Evolutionary conservation across 73 alveolate genomes (phyloP).

Genomic region (Paramecium tetraurelia): DNA sequence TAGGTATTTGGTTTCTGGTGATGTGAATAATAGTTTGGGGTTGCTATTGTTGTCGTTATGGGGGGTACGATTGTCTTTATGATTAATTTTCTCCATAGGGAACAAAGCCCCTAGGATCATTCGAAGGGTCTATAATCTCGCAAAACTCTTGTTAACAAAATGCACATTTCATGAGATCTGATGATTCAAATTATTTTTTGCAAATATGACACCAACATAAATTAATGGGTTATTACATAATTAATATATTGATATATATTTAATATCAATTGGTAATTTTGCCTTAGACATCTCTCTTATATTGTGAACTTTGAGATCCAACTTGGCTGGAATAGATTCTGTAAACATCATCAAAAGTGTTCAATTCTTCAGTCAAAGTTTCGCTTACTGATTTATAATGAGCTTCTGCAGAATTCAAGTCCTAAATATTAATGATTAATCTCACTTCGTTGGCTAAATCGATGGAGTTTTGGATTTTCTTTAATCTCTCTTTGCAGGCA

Average conservation of each 20-base stretch:
- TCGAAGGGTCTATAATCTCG: constrained; percentile 44
- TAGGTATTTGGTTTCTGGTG: background rate
- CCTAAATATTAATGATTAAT: background rate
- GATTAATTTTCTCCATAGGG: constrained; percentile 58
- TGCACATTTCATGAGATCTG: background rate
- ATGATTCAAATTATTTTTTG: constrained; percentile 60
- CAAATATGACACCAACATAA: constrained; percentile 78
- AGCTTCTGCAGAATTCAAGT: background rate
- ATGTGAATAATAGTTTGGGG: background rate
- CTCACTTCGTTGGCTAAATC: constrained; percentile 30
- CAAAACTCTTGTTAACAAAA: constrained; percentile 44
- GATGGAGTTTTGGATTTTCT: background rate
- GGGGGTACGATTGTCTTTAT: background rate
- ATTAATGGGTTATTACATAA: background rate
- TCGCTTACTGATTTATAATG: constrained; percentile 7
- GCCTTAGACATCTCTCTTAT: constrained; percentile 26
- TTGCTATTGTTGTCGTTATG: background rate
- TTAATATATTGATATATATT: constrained; percentile 8
- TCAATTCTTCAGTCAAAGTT: background rate
- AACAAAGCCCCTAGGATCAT: constrained; percentile 58
- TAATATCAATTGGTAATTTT: constrained; percentile 4
- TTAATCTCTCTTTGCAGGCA: constrained; percentile 43
- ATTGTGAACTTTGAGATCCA: background rate
- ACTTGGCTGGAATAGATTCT: constrained; percentile 26
- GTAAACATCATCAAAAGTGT: constrained; percentile 50